These are phyloP conservation scores for Ganoderma lingzhi DNA, from an alignment of 1,284 basidiomycete genomes.

Conservation along the genomic window DNA sequence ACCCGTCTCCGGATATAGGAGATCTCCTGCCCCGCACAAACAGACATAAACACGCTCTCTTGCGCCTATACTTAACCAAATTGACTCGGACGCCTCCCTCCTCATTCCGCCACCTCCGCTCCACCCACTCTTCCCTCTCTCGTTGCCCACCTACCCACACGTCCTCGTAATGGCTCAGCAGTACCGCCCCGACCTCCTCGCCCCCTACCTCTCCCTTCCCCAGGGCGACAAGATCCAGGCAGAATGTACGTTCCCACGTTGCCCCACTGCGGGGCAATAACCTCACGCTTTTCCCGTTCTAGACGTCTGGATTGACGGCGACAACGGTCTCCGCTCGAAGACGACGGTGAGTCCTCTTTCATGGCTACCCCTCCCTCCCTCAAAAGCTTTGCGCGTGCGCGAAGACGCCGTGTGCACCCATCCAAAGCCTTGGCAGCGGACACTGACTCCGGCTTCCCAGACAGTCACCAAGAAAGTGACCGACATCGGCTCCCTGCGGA, in stretches of 20 bases:
- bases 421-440: background rate
- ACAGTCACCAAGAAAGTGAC: slow-evolving; percentile 87
- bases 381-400: no score
- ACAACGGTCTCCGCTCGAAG: slow-evolving; percentile 92
- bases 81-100: slow-evolving; percentile 20
- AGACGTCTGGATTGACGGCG: slow-evolving; percentile 98
- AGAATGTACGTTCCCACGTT: slow-evolving; percentile 71
- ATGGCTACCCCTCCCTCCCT: background rate
- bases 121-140: slow-evolving; percentile 22
- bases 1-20: slow-evolving; percentile 28
- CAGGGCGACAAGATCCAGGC: slow-evolving; percentile 93
- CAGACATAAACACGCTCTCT: slow-evolving; percentile 27
- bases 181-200: slow-evolving; percentile 86
- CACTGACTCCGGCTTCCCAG: slow-evolving; percentile 45
- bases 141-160: slow-evolving; percentile 31
- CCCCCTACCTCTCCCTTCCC: slow-evolving; percentile 84
- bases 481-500: slow-evolving; percentile 87
- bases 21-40: slow-evolving; percentile 29
- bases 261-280: slow-evolving; percentile 20
- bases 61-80: slow-evolving; percentile 23
- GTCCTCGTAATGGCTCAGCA: slow-evolving; percentile 38
- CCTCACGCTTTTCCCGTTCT: slow-evolving; percentile 38
- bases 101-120: slow-evolving; percentile 29
- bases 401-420: background rate
- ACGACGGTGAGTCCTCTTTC: slow-evolving; percentile 70